These are phyloP conservation scores for Metschnikowia anglica DNA, from an alignment of 805 yeast species.

Conservation along the genomic window DNA sequence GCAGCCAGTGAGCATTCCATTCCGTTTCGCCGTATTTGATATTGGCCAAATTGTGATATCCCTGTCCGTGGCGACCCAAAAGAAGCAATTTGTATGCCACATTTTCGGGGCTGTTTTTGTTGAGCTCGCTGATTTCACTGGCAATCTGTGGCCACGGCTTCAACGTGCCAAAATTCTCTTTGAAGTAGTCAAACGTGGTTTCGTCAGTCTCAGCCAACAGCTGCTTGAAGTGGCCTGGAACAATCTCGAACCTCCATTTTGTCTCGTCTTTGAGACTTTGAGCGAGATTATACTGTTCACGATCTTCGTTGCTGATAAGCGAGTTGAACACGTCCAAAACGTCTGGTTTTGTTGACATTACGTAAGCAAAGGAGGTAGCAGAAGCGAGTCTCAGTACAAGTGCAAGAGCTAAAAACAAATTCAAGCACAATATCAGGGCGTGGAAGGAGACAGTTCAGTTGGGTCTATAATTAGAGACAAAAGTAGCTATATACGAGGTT, in stretches of 20 bases:
- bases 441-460: too few relatives aligned
- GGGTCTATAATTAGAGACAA: too few relatives aligned
- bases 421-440: neutral
- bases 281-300: slow-evolving; percentile 19
- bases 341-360: slow-evolving; percentile 23
- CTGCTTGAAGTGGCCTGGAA: slow-evolving; percentile 46
- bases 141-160: slow-evolving; percentile 25
- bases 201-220: slow-evolving; percentile 42
- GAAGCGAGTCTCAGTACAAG: neutral
- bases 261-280: slow-evolving; percentile 10
- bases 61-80: slow-evolving; percentile 56
- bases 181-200: slow-evolving; percentile 40
- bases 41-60: slow-evolving; percentile 51
- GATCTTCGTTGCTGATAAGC: slow-evolving; percentile 23
- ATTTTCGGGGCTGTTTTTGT: slow-evolving; percentile 26
- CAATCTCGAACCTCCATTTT: slow-evolving; percentile 44
- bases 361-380: slow-evolving; percentile 2
- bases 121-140: slow-evolving; percentile 35
- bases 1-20: slow-evolving; percentile 49
- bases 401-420: neutral
- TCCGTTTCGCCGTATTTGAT: slow-evolving; percentile 43
- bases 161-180: slow-evolving; percentile 44
- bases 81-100: slow-evolving; percentile 46
- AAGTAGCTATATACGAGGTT: too few relatives aligned
- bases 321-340: slow-evolving; percentile 34